phyloP scores from a whole-genome alignment of 768 basidiomycete genomes.

The Sporobolomyces phaffii region DNA sequence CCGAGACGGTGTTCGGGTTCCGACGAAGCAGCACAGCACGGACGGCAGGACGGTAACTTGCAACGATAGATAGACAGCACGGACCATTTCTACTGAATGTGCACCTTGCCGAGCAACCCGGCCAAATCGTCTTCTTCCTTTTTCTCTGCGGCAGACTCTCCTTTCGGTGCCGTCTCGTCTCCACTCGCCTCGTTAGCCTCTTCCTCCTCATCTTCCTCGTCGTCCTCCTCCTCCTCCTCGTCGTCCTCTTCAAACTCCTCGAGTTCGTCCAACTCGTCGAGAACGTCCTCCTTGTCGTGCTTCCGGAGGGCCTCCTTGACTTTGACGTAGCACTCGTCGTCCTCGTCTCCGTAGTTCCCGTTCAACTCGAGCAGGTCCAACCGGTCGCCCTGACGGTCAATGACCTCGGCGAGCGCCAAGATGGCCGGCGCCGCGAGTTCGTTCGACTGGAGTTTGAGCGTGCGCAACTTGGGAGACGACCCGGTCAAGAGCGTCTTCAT shows the following conservation, averaged over 20 bases:
- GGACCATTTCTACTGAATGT: slow-evolving; percentile 32
- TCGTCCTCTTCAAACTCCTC: slow-evolving; percentile 57
- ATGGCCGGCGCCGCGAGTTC: slow-evolving; percentile 71
- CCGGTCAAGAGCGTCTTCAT: slow-evolving; percentile 61
- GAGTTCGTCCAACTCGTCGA: slow-evolving; percentile 55
- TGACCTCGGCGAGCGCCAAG: slow-evolving; percentile 60
- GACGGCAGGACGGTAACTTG: too few species aligned
- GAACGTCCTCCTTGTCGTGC: slow-evolving; percentile 65
- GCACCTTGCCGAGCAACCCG: slow-evolving; percentile 62
- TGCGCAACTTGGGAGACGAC: slow-evolving; percentile 65
- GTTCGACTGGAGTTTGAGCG: slow-evolving; percentile 82
- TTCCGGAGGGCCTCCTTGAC: slow-evolving; percentile 49
- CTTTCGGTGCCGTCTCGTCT: slow-evolving; percentile 1
- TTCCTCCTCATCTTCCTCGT: slow-evolving; percentile 42
- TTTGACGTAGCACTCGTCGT: slow-evolving; percentile 51
- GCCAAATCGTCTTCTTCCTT: slow-evolving; percentile 53
- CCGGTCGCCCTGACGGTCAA: slow-evolving; percentile 56
- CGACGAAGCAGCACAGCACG: too few species aligned
- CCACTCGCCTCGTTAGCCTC: slow-evolving; percentile 27
- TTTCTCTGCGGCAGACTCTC: slow-evolving; percentile 25
- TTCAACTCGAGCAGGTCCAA: slow-evolving; percentile 74
- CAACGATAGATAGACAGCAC: too few species aligned
- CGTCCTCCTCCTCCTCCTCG: slow-evolving; percentile 57
- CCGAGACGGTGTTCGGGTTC: too few species aligned
- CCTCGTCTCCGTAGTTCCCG: slow-evolving; percentile 56